These are phyloP conservation scores for Dactylella cylindrospora DNA, from an alignment of 2,329 filamentous ascomycete genomes.

Conservation along the genomic window DNA sequence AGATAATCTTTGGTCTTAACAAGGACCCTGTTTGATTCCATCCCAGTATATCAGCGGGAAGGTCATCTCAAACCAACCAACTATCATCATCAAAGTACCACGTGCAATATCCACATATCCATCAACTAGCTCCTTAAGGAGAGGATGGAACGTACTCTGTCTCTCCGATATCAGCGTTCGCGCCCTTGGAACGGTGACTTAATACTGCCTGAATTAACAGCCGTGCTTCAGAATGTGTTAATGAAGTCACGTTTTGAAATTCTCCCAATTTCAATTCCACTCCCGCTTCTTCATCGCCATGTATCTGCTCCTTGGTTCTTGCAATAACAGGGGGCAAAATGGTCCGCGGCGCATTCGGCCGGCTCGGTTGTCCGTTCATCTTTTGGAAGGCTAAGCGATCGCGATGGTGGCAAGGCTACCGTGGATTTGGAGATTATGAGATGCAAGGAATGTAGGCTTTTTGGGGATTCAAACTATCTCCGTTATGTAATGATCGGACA, in stretches of 20 bases:
- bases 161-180: slow-evolving; percentile 74
- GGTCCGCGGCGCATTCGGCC: slow-evolving; percentile 5
- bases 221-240: slow-evolving; percentile 88
- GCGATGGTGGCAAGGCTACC: neutral
- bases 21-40: slow-evolving; percentile 63
- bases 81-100: neutral
- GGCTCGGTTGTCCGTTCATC: slow-evolving; percentile 42
- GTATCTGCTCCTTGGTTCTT: slow-evolving; percentile 67
- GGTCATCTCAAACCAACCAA: neutral
- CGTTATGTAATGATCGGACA: slow-evolving; percentile 19
- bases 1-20: slow-evolving; percentile 89
- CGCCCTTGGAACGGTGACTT: slow-evolving; percentile 73
- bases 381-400: neutral
- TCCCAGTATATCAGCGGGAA: slow-evolving; percentile 11
- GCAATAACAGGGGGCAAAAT: slow-evolving; percentile 56
- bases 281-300: slow-evolving; percentile 85
- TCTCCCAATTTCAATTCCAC: slow-evolving; percentile 82
- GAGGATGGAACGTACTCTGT: slow-evolving; percentile 65
- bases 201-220: slow-evolving; percentile 89
- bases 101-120: neutral
- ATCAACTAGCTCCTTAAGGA: neutral
- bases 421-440: neutral
- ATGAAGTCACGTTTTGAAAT: slow-evolving; percentile 85
- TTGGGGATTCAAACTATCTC: no score
- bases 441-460: neutral